Percentiles rank a stretch among this genome's conserved stretches.
These are phyloP conservation scores for Letharia lupina DNA, from an alignment of 495 filamentous ascomycete species.

Conservation along the genomic window DNA sequence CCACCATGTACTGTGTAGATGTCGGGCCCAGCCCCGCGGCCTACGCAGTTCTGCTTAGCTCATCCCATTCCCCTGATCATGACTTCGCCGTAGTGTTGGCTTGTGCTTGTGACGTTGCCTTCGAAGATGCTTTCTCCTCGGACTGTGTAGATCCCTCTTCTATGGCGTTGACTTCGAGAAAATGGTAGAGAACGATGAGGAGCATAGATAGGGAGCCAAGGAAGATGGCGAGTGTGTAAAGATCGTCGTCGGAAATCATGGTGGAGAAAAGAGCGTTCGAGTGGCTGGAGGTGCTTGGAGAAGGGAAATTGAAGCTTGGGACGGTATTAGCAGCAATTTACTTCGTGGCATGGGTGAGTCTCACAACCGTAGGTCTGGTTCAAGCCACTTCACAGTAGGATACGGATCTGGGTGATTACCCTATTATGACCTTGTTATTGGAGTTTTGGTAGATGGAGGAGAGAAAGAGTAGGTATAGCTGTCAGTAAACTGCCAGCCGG, in stretches of 20 bases:
- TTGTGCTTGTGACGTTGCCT: constrained; percentile 9
- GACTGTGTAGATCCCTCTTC: constrained; percentile 35
- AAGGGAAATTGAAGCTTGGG: neutral
- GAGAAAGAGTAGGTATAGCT: neutral
- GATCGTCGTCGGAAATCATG: constrained; percentile 81
- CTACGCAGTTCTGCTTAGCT: neutral
- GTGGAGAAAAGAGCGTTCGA: neutral
- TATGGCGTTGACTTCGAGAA: constrained; percentile 86
- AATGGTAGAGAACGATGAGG: constrained; percentile 91
- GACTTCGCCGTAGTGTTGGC: constrained; percentile 7
- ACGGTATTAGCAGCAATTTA: neutral
- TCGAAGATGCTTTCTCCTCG: constrained; percentile 5
- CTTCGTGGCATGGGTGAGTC: neutral
- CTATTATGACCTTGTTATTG: neutral
- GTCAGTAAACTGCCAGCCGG: neutral
- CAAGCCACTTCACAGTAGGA: neutral
- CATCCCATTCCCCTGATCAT: neutral
- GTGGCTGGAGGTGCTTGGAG: neutral
- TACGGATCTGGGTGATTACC: neutral
- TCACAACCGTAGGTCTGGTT: neutral
- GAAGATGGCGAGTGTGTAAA: constrained; percentile 75
- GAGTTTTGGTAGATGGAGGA: neutral
- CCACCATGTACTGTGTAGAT: neutral
- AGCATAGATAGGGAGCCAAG: constrained; percentile 88
- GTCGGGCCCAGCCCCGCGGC: neutral